Evolutionary conservation across 2,329 filamentous ascomycete species (phyloP).

Genomic region (Byssochlamys sp.): DNA sequence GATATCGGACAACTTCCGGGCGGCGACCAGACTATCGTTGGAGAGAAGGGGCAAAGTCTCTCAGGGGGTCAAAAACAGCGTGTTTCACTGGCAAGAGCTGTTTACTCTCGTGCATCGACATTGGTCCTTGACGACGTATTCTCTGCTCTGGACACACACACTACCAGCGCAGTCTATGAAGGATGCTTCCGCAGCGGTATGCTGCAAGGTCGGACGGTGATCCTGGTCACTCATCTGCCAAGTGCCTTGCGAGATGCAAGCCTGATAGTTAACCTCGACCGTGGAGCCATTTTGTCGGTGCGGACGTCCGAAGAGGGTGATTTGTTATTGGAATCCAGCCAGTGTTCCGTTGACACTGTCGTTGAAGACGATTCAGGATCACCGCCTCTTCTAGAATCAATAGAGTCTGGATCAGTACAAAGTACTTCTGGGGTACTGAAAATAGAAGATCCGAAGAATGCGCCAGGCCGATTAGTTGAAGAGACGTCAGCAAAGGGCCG

Average conservation of each 20-base stretch:
- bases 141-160: slow-evolving; percentile 51
- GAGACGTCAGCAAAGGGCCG: slow-evolving; percentile 16
- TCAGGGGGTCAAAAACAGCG: slow-evolving; percentile 56
- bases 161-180: slow-evolving; percentile 47
- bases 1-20: slow-evolving; percentile 49
- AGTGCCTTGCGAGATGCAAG: slow-evolving; percentile 16
- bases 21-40: slow-evolving; percentile 51
- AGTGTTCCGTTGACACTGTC: neutral
- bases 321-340: slow-evolving; percentile 1
- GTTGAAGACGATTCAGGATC: slow-evolving; percentile 1
- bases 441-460: slow-evolving; percentile 4
- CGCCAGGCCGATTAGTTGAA: slow-evolving; percentile 8
- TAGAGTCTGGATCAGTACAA: neutral
- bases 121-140: slow-evolving; percentile 52
- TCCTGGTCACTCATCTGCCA: slow-evolving; percentile 46
- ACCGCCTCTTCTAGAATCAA: neutral
- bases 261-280: slow-evolving; percentile 10
- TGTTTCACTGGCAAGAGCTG: slow-evolving; percentile 48
- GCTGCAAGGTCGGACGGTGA: slow-evolving; percentile 45
- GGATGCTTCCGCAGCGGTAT: slow-evolving; percentile 50
- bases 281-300: slow-evolving; percentile 11
- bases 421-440: neutral
- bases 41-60: slow-evolving; percentile 54
- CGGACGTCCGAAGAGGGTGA: slow-evolving; percentile 4
- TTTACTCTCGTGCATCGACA: slow-evolving; percentile 49